Base-by-base conservation (phyloP, 2,329 filamentous ascomycete genomes). In the Fusarium fracticaudum region DNA sequence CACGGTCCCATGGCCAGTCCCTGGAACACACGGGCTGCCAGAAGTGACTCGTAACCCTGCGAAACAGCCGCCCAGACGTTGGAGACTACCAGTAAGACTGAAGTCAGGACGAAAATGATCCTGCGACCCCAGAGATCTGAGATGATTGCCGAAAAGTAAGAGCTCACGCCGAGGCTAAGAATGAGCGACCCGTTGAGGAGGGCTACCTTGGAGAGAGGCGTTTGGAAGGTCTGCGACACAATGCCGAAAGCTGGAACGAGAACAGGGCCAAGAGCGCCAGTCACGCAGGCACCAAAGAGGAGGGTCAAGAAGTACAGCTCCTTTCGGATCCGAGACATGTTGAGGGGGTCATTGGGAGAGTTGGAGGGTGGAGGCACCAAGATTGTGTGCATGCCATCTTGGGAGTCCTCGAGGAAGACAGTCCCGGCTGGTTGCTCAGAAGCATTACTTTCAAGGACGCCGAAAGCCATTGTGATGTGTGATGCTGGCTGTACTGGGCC, bases 181-280 rank as follows among this genome's bases (percentile, higher is more conserved):
- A 62, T 22, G 2, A 62, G 48, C 2, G 60, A 62, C 7, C 60
- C 60, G 3, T 62, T 62, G 48, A 62, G 48, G 10, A 62, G 48
- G 18, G 60, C 38, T 17, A 62, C 31, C 2, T 38, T 43, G 38
- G 60, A 44, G n/a, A 62, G 48, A 8, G 60, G 38, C 7, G 44
- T 53, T 4, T 62, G n/a, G 31, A 62, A 62, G n/a, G 47, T 38
- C 24, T 62, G 24, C 5, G 60, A 55, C 5, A 62, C 31, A 9
- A 62, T 55, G 31, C 60, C 47, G 43, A 62, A 62, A 13, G 60
- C 60, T 44, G 60, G 60, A 5, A 62, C 60, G 11, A 62, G 51
- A 3, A 62, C 60, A 2, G 60, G 48, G 1, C 60, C 60, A 10
- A 62, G n/a, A 3, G 41, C 60, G 17, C 60, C 60, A 29, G 60